These are phyloP conservation scores for Dothiorella sarmentorum DNA, from an alignment of 2,329 filamentous ascomycete species.

Conservation along the genomic window DNA sequence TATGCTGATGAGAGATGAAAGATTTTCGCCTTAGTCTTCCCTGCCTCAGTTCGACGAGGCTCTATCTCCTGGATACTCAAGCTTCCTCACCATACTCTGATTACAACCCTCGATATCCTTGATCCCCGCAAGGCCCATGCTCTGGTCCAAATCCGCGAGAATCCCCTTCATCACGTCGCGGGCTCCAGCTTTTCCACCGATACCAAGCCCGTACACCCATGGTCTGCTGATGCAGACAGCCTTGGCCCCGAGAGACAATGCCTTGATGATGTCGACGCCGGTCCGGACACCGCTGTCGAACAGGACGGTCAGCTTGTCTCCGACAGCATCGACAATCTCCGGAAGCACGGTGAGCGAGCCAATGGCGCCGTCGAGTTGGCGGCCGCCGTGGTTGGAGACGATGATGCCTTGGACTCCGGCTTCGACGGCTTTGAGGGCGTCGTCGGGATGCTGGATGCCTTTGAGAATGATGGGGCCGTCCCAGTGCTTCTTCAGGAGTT, in stretches of 20 bases:
- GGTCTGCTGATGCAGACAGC: slow-evolving; percentile 57
- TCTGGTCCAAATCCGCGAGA: slow-evolving; percentile 25
- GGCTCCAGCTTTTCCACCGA: slow-evolving; percentile 55
- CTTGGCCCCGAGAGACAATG: slow-evolving; percentile 54
- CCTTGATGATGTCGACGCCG: slow-evolving; percentile 51
- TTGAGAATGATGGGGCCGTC: slow-evolving; percentile 62
- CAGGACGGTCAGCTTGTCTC: slow-evolving; percentile 36
- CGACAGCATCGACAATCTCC: slow-evolving; percentile 52
- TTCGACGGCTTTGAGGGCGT: slow-evolving; percentile 46
- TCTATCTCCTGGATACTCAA: slow-evolving; percentile 11
- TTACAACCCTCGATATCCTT: slow-evolving; percentile 20
- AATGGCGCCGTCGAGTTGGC: slow-evolving; percentile 52
- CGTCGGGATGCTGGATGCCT: slow-evolving; percentile 52
- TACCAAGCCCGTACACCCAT: slow-evolving; percentile 56
- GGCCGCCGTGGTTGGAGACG: slow-evolving; percentile 53
- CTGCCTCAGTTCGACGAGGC: neutral
- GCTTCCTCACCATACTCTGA: neutral
- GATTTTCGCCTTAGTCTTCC: too few relatives aligned
- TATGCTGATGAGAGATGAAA: too few relatives aligned
- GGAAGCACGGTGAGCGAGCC: slow-evolving; percentile 54
- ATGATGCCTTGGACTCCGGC: slow-evolving; percentile 49
- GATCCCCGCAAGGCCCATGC: slow-evolving; percentile 27
- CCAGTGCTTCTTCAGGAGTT: slow-evolving; percentile 58
- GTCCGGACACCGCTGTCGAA: slow-evolving; percentile 52
- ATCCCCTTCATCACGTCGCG: slow-evolving; percentile 31